Evolutionary conservation across 129 eudicot genomes (phyloP), one percentile per base, ranked within the genome.

Genomic region (Rutidosis leptorrhynchoides): DNA sequence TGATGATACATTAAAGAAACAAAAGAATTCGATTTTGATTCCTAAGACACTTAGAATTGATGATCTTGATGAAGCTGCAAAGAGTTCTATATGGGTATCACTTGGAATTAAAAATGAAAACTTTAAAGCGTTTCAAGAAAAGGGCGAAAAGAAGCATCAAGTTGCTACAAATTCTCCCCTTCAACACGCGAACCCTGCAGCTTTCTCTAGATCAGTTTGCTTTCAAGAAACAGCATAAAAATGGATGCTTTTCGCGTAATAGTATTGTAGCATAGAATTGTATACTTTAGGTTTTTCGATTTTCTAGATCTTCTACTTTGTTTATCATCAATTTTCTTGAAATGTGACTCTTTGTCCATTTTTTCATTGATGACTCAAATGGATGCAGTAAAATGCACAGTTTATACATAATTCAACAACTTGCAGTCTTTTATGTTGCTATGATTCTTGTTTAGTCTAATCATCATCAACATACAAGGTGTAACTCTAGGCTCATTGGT

Each of bases 51-150:
- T 92, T 71, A 80, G 98, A 78, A 88, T 88, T n/a, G 91, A 85
- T 65, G 95, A 92, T 69, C 98, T 94, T 25, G 95, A 92, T 81
- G 98, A 92, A 58, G 96, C 98, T 69, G 95, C 98, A 40, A 92
- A 74, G 81, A 85, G 98, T 70, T 88, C 96, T 32, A 88, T 92
- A 77, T 92, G 95, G 95, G 84, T 79, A 30, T 81, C 95, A 8
- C 87, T 92, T 8, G 98, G 96, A 53, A 92, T 92, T 29, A 82
- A 85, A 69, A 78, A 83, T 59, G 96, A 80, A 45, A 72, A 80
- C 61, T 85, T 88, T 54, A 85, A 76, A 63, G 94, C 89, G 58
- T 78, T 88, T 71, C 86, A 83, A 62, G 75, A 83, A 29, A 90
- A 87, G 77, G 74, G 78, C 22, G 70, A 66, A 21, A 75, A 75